Evolutionary conservation across 2,329 filamentous ascomycete genomes (phyloP).

Genomic region (Epichloe hybrida): DNA sequence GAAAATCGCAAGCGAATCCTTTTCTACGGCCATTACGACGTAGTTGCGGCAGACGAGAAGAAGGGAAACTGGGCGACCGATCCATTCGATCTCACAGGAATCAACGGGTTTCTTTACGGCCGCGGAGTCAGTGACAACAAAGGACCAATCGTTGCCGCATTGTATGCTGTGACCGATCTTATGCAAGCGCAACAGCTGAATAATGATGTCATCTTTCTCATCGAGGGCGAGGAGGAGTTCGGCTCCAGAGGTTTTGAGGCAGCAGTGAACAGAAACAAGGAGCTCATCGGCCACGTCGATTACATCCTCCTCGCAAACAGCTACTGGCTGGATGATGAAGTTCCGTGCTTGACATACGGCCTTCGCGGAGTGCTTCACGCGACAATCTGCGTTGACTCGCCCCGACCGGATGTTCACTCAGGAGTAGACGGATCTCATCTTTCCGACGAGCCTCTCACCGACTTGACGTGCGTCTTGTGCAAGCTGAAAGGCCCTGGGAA

Average conservation of each 20-base stretch:
- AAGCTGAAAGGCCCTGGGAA: conserved; percentile 73
- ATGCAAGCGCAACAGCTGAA: conserved; percentile 70
- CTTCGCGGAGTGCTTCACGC: conserved; percentile 88
- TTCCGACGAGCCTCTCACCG: conserved; percentile 82
- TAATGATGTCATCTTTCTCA: conserved; percentile 83
- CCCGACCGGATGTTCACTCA: conserved; percentile 79
- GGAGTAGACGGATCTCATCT: conserved; percentile 91
- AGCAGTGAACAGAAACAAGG: conserved; percentile 66
- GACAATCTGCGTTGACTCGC: conserved; percentile 75
- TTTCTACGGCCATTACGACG: conserved; percentile 97
- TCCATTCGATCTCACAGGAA: conserved; percentile 78
- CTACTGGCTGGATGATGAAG: conserved; percentile 95
- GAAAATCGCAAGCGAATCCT: conserved; percentile 69
- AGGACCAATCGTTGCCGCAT: conserved; percentile 82
- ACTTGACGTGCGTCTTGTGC: conserved; percentile 71
- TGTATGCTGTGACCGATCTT: conserved; percentile 86
- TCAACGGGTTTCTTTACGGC: conserved; percentile 87
- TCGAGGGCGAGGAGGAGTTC: conserved; percentile 93
- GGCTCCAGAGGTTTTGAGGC: conserved; percentile 84
- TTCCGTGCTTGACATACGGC: conserved; percentile 90
- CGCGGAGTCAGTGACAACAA: conserved; percentile 98
- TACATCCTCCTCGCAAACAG: conserved; percentile 94
- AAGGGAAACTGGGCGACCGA: conserved; percentile 74
- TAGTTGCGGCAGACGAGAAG: conserved; percentile 78
- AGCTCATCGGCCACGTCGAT: conserved; percentile 77